Conservation (phyloP, 139 green algal genomes). For the Haematococcus sp. region DNA sequence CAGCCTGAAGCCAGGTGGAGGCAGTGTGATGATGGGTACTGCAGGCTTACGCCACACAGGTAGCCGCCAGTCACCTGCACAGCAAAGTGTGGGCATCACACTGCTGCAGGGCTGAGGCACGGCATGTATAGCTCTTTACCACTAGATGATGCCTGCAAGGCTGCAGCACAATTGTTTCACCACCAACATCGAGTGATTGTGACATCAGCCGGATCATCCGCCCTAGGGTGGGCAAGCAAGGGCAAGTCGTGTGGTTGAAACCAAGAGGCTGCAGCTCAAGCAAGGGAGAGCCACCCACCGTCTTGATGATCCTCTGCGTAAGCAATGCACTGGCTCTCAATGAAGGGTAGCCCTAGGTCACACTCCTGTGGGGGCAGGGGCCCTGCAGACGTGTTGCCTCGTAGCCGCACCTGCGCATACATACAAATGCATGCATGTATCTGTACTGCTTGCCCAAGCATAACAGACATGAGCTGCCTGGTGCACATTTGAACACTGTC, state of each 20-base stretch:
- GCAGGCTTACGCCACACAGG: constrained; percentile 67
- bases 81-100: too few species aligned
- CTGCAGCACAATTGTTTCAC: too few species aligned
- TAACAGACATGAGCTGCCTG: too few species aligned
- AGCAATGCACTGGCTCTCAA: constrained; percentile 77
- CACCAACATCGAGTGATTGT: too few species aligned
- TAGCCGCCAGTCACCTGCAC: constrained; percentile 50
- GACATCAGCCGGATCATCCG: too few species aligned
- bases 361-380: constrained; percentile 45
- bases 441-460: too few species aligned
- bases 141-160: too few species aligned
- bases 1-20: constrained; percentile 58
- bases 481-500: too few species aligned
- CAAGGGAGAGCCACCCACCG: not conserved
- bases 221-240: too few species aligned
- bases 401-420: constrained; percentile 74
- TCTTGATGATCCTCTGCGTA: not conserved
- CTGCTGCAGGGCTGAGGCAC: too few species aligned
- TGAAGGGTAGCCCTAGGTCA: constrained; percentile 71
- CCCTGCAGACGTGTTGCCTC: constrained; percentile 50
- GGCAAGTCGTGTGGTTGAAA: too few species aligned
- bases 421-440: constrained; percentile 29
- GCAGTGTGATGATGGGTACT: constrained; percentile 62
- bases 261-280: not conserved
- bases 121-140: too few species aligned